Base-by-base conservation (phyloP, 768 basidiomycete genomes). In the Hypsizygus marmoreus region DNA sequence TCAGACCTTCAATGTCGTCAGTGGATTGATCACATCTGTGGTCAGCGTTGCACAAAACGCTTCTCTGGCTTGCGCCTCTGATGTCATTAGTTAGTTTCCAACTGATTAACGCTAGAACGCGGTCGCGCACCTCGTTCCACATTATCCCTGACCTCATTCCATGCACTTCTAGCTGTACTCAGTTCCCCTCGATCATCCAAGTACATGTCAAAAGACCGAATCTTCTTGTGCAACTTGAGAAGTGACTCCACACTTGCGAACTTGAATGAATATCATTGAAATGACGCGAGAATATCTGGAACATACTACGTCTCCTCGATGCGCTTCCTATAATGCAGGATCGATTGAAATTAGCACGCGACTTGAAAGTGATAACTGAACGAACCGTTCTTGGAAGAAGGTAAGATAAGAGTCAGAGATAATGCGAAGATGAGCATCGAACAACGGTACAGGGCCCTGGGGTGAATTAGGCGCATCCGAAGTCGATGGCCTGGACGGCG, bases 241-340 rank as follows among this genome's bases (percentile, higher is more conserved):
- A 97, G 72, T 9, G 84, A 82, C 4, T 89, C 88, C 53, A 91
- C 77, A 58, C 90, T 93, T n/a, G n/a, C n/a, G n/a, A n/a, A n/a
- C n/a, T n/a, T n/a, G n/a, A n/a, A 22, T 55, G 25, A 36, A 38
- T 45, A 37, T 50, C 45, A 24, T 43, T 39, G 40, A 25, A 30
- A 47, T 20, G n/a, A 39, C 29, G 11, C 26, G 23, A 10, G 34
- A 8, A 32, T 25, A 35, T 35, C 19, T 30, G 23, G 31, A 9
- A 69, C 84, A 62, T 59, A 93, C 91, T 95, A 95, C 45, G 67
- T 64, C 58, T 95, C 92, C 64, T 97, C 94, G 43, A 94, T 88
- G 32, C 80, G 80, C 62, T 82, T 85, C 61, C 91, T 92, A 60
- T 24, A 54, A 40, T 38, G 45, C 40, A 54, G 54, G 41, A 61